phyloP scores from a whole-genome alignment of 2,329 filamentous ascomycete species.

The Shiraia sp. region DNA sequence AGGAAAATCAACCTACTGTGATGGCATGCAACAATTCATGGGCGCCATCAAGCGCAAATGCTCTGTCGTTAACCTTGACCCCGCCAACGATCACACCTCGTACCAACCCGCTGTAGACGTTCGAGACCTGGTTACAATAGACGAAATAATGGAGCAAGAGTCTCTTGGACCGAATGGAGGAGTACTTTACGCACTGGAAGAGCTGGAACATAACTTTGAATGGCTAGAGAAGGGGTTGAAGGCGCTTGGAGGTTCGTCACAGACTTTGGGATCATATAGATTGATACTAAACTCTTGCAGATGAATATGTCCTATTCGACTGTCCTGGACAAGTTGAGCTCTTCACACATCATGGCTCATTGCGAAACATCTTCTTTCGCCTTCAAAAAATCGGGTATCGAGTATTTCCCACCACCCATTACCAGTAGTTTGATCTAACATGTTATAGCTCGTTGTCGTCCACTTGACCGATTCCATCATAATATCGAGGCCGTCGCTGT shows the following conservation, averaged over 20 bases:
- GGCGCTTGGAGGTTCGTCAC: constrained; percentile 63
- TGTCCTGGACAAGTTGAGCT: constrained; percentile 97
- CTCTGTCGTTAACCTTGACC: constrained; percentile 94
- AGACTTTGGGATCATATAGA: neutral
- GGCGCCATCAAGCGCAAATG: constrained; percentile 92
- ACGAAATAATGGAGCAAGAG: constrained; percentile 93
- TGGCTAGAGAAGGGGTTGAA: constrained; percentile 85
- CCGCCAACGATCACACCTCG: constrained; percentile 89
- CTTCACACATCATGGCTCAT: constrained; percentile 90
- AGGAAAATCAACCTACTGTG: constrained; percentile 97
- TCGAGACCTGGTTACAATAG: constrained; percentile 82
- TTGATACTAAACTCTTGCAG: constrained; percentile 42
- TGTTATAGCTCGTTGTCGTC: constrained; percentile 78
- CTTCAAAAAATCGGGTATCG: constrained; percentile 90
- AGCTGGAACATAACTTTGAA: constrained; percentile 90
- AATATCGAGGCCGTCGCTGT: constrained; percentile 88
- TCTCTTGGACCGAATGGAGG: constrained; percentile 90
- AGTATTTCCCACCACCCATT: constrained; percentile 60
- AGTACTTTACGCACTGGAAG: constrained; percentile 90
- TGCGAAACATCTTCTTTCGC: constrained; percentile 88
- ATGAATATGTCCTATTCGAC: constrained; percentile 94
- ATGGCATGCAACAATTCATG: constrained; percentile 99
- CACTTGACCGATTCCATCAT: constrained; percentile 95
- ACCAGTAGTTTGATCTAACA: constrained; percentile 27
- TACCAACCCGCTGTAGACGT: constrained; percentile 93